These are phyloP conservation scores for Neofusicoccum parvum DNA, from an alignment of 2,329 filamentous ascomycete genomes.

Conservation along the genomic window DNA sequence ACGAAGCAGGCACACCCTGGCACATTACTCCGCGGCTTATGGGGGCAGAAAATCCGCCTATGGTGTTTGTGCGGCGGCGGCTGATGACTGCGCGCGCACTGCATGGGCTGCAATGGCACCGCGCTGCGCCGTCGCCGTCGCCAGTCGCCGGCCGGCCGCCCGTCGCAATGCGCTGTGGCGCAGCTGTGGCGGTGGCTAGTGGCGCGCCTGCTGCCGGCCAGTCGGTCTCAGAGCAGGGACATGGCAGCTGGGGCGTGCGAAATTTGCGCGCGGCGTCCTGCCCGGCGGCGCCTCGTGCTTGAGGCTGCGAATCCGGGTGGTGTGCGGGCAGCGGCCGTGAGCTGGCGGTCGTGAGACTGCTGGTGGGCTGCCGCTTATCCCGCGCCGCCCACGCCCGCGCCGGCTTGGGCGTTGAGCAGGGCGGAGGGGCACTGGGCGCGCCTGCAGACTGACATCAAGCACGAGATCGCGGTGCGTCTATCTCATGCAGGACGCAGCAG, in stretches of 20 bases:
- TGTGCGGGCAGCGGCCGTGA: not conserved
- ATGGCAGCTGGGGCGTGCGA: not conserved
- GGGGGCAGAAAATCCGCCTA: slow-evolving; percentile 14
- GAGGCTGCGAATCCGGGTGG: not conserved
- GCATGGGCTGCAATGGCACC: not conserved
- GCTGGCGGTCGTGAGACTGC: slow-evolving; percentile 3
- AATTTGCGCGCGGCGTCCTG: slow-evolving; percentile 1
- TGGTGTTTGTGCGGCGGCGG: slow-evolving; percentile 4
- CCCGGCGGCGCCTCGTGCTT: not conserved
- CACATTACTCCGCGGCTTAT: not conserved
- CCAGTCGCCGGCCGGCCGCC: not conserved
- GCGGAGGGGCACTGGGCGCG: too few species aligned
- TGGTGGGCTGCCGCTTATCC: not conserved
- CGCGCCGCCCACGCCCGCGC: not conserved
- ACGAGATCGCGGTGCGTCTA: slow-evolving; percentile 5
- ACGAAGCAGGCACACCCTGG: not conserved
- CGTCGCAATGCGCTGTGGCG: not conserved
- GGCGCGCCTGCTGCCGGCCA: not conserved
- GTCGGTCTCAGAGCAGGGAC: not conserved
- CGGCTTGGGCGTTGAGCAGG: too few species aligned
- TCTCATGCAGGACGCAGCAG: not conserved
- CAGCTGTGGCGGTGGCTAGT: not conserved
- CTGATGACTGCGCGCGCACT: not conserved
- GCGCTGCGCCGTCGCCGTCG: not conserved
- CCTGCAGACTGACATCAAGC: slow-evolving; percentile 17